Evolutionary conservation across 2,329 filamentous ascomycete genomes (phyloP).

Genomic region (Xylaria sp.): DNA sequence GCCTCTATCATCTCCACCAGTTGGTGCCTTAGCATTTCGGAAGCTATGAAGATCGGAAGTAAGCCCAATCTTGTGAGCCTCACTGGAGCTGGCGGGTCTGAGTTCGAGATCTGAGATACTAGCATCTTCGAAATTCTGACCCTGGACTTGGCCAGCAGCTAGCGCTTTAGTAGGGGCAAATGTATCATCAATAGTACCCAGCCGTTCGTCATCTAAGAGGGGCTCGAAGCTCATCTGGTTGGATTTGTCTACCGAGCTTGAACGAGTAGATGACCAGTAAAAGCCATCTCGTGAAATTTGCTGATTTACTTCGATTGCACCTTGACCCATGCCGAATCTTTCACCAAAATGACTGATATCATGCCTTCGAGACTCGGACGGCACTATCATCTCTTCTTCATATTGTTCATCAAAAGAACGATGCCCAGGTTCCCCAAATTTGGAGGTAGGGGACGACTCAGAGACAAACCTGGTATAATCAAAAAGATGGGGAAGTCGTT

Average conservation of each 20-base stretch:
- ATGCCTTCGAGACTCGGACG: not conserved
- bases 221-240: slow-evolving; percentile 17
- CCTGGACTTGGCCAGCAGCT: not conserved
- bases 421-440: slow-evolving; percentile 2
- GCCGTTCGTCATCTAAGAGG: slow-evolving; percentile 27
- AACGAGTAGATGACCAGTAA: slow-evolving; percentile 18
- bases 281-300: not conserved
- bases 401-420: slow-evolving; percentile 4
- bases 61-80: not conserved
- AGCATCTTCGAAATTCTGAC: not conserved
- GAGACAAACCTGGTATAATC: slow-evolving; percentile 15
- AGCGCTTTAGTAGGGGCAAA: slow-evolving; percentile 21
- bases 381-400: not conserved
- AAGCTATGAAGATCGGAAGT: not conserved
- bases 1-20: not conserved
- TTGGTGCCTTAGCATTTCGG: not conserved
- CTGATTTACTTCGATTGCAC: not conserved
- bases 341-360: not conserved
- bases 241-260: slow-evolving; percentile 20
- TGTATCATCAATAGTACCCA: slow-evolving; percentile 21
- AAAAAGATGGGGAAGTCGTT: slow-evolving; percentile 17
- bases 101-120: slow-evolving; percentile 11
- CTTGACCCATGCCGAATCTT: not conserved
- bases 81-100: not conserved
- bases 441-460: not conserved